Evolutionary conservation across 495 filamentous ascomycete genomes (phyloP), one percentile per base, ranked within the genome.

Genomic region (Podospora sp.): DNA sequence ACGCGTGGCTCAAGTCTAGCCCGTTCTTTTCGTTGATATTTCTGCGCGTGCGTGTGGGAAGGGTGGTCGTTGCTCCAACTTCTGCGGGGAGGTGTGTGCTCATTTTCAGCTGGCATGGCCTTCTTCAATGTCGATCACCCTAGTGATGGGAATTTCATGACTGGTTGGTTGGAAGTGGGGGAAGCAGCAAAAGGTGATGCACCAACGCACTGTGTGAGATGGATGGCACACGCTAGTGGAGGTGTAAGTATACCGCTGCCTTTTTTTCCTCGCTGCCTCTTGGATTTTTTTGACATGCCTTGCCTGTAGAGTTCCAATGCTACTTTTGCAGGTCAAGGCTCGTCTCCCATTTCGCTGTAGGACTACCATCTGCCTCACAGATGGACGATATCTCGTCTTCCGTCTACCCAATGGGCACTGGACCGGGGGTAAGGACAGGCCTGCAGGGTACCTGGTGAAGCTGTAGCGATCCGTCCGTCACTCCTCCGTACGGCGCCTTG

Each of bases 381-480:
- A n/a, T n/a, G n/a, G n/a, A n/a, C n/a, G n/a, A n/a, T n/a, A n/a
- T n/a, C n/a, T n/a, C n/a, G n/a, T n/a, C n/a, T n/a, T n/a, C n/a
- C n/a, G n/a, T n/a, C n/a, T n/a, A n/a, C n/a, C n/a, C n/a, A n/a
- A n/a, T n/a, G n/a, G n/a, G n/a, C n/a, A n/a, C n/a, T n/a, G n/a
- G n/a, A n/a, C n/a, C n/a, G 33, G 33, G 33, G 33, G 33, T 6
- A 5, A 11, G 12, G 33, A 36, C 33, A 12, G 12, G 33, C 33
- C 60, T 51, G 24, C 61, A 63, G 61, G 61, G 61, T 52, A 25
- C 25, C 61, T 25, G 49, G 46, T 64, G 62, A 55, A 60, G 49
- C 62, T 64, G 62, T 27, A 51, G 51, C 18, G 11, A 25, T 21
- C 51, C 51, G 51, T 55, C n/a, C 24, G 51, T 36, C 33, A 36